Evolutionary conservation across 768 basidiomycete species (phyloP).

Genomic region (Cystofilobasidium capitatum): DNA sequence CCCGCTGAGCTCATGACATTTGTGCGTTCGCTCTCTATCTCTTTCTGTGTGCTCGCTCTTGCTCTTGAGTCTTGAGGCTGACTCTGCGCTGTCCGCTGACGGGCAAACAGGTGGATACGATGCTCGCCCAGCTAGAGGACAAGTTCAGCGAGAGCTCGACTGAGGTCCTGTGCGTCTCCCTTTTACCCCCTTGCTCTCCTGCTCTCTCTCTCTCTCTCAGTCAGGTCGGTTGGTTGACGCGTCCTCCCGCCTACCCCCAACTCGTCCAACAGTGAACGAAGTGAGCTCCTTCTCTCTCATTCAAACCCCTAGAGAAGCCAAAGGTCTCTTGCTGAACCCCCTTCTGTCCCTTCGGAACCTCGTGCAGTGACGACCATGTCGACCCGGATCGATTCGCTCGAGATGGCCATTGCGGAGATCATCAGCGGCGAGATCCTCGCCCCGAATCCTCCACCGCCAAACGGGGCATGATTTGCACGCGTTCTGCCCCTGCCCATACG

Average conservation of each 20-base stretch:
- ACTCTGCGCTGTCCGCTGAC: too few relatives aligned
- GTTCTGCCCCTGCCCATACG: background rate
- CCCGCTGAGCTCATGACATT: constrained; percentile 23
- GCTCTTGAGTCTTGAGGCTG: background rate
- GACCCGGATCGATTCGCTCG: constrained; percentile 20
- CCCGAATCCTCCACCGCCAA: too few relatives aligned
- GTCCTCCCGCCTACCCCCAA: background rate
- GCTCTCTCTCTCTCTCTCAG: background rate
- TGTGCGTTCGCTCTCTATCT: background rate
- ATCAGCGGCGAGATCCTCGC: constrained; percentile 11
- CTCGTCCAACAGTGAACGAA: background rate
- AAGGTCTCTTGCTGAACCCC: background rate
- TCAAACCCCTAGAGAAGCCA: too few relatives aligned
- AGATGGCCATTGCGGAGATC: constrained; percentile 19
- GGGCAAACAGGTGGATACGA: constrained; percentile 13
- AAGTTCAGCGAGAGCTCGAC: constrained; percentile 21
- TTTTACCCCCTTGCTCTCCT: background rate
- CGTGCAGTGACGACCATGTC: constrained; percentile 23
- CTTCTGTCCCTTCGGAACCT: background rate
- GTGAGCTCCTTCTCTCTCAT: background rate
- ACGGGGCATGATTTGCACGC: too few relatives aligned
- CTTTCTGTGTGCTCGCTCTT: background rate
- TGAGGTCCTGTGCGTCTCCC: constrained; percentile 19
- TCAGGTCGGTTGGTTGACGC: background rate
- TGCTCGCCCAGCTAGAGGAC: constrained; percentile 25